phyloP scores from a whole-genome alignment of 768 basidiomycete species.

The Peribolospora baueri region DNA sequence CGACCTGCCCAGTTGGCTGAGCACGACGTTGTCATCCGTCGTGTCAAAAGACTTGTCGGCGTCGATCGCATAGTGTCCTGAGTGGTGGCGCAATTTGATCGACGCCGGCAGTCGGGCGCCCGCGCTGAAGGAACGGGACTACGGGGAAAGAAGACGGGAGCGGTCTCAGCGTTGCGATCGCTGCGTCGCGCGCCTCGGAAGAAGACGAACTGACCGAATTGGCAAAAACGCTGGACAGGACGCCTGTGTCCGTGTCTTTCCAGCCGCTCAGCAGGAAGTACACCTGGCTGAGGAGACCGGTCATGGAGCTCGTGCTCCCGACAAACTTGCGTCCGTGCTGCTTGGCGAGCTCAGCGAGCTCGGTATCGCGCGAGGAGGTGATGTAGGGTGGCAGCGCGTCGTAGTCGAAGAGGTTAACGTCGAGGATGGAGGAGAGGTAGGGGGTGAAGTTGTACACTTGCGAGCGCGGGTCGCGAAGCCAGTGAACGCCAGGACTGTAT shows the following conservation, averaged over 20 bases:
- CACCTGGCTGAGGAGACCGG: constrained; percentile 58
- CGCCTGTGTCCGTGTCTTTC: constrained; percentile 36
- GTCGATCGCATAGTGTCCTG: constrained; percentile 20
- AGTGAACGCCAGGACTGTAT: constrained; percentile 59
- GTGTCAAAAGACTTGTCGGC: constrained; percentile 19
- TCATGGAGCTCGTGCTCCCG: constrained; percentile 75
- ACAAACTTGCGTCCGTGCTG: constrained; percentile 36
- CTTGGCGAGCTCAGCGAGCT: neutral
- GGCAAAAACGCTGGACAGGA: constrained; percentile 36
- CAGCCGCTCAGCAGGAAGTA: constrained; percentile 65
- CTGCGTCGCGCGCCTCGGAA: too few species aligned
- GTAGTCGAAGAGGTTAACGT: constrained; percentile 62
- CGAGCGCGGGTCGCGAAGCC: constrained; percentile 65
- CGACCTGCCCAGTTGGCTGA: constrained; percentile 41
- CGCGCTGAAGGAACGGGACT: constrained; percentile 44
- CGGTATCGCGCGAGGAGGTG: constrained; percentile 51
- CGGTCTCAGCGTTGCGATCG: neutral
- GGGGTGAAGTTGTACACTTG: constrained; percentile 58
- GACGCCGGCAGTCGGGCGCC: constrained; percentile 56
- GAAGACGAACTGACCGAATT: constrained; percentile 27
- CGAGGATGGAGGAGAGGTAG: constrained; percentile 45
- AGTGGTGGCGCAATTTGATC: constrained; percentile 36
- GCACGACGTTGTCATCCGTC: neutral
- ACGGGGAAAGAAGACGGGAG: neutral
- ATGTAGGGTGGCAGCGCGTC: constrained; percentile 48